A percentile compares a stretch with the other conserved stretches of the same genome.
phyloP scores from a whole-genome alignment of 139 green algal species.

The Astrephomene gubernaculifera region DNA sequence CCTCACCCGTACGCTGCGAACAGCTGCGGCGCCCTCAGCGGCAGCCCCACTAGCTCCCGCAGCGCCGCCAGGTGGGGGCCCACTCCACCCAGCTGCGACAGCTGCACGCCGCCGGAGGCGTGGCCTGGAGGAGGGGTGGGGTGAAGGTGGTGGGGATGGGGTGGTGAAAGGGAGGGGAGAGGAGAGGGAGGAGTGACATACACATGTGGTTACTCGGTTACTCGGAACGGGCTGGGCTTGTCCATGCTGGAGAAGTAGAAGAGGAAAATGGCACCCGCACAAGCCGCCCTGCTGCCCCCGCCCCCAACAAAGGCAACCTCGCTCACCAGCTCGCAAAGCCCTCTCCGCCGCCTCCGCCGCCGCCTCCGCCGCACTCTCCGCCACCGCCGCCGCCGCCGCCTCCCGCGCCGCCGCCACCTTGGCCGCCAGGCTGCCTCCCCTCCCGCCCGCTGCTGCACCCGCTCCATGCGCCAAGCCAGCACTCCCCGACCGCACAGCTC shows the following conservation, averaged over 20 bases:
- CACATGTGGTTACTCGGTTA: no score
- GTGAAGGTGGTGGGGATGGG: background rate
- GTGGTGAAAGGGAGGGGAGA: background rate
- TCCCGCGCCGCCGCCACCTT: conserved; percentile 49
- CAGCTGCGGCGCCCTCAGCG: conserved; percentile 56
- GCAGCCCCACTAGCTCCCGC: conserved; percentile 65
- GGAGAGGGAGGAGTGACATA: background rate
- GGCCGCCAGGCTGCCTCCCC: conserved; percentile 16
- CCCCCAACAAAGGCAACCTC: background rate
- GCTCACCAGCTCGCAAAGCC: conserved; percentile 42
- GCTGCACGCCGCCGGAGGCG: conserved; percentile 20
- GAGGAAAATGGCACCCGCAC: background rate
- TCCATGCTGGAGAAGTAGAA: background rate
- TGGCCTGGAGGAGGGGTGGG: conserved; percentile 7
- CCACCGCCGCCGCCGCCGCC: conserved; percentile 55
- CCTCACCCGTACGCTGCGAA: conserved; percentile 49
- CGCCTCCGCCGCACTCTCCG: conserved; percentile 42
- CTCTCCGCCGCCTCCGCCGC: conserved; percentile 56
- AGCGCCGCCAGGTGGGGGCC: conserved; percentile 43
- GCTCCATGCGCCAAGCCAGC: background rate
- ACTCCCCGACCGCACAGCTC: background rate
- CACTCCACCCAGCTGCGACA: conserved; percentile 63
- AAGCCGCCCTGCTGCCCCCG: background rate
- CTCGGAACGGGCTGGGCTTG: background rate
- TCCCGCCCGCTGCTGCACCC: conserved; percentile 19